phyloP scores from a whole-genome alignment of 192 early-diverging fungal species.

The Irineochytrium annulatum region DNA sequence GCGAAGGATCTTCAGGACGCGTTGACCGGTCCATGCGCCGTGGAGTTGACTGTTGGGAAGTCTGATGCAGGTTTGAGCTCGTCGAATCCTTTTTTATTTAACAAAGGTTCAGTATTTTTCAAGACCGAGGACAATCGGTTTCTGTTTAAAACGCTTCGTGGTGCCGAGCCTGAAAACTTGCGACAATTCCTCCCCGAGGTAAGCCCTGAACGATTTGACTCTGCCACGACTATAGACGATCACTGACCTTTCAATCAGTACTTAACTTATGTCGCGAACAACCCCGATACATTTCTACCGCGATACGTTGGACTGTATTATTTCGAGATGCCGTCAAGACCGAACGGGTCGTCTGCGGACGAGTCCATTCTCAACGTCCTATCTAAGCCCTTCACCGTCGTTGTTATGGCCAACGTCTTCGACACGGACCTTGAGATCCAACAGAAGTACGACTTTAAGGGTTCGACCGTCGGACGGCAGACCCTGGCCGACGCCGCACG shows the following conservation, averaged over 20 bases:
- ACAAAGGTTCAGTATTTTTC: constrained; percentile 22
- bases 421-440: constrained; percentile 21
- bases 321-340: constrained; percentile 26
- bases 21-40: constrained; percentile 3
- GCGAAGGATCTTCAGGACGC: constrained; percentile 16
- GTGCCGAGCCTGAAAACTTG: constrained; percentile 33
- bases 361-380: background rate
- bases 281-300: constrained; percentile 32
- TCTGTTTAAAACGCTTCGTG: constrained; percentile 38
- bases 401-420: constrained; percentile 37
- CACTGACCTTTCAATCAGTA: constrained; percentile 13
- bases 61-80: constrained; percentile 16
- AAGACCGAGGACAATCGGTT: constrained; percentile 25
- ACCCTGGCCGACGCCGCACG: no score
- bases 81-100: background rate
- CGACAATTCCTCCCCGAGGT: constrained; percentile 25
- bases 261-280: constrained; percentile 15
- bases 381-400: constrained; percentile 26
- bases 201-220: background rate
- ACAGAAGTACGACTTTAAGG: constrained; percentile 39
- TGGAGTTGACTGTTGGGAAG: constrained; percentile 27
- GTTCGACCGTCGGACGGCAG: constrained; percentile 29
- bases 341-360: background rate
- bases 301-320: constrained; percentile 40
- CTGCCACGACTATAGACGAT: background rate